Conservation (phyloP, 164 flowering plant genomes). For the Magnolia officinalis region DNA sequence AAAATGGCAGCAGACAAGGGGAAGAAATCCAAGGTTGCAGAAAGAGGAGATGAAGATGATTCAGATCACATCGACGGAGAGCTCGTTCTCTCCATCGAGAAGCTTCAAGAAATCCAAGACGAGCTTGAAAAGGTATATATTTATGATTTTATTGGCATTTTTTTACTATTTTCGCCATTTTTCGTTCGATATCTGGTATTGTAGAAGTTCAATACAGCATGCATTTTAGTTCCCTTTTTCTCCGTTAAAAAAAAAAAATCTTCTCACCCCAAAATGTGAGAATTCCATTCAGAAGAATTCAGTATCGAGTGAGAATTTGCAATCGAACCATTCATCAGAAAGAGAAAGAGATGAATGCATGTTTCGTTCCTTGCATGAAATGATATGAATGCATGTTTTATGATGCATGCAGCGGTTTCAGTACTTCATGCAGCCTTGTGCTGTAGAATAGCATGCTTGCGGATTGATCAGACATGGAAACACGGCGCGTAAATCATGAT, state of each 20-base stretch:
- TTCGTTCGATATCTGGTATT: not conserved
- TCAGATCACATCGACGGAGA: slow-evolving; percentile 39
- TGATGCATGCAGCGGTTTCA: not conserved
- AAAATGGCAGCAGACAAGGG: slow-evolving; percentile 39
- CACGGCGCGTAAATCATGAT: not conserved
- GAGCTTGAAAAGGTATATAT: slow-evolving; percentile 44
- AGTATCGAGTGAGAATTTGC: not conserved
- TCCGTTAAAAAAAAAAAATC: no score
- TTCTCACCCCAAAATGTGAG: no score
- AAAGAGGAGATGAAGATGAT: slow-evolving; percentile 25
- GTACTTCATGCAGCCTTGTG: not conserved
- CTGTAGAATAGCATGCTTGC: not conserved
- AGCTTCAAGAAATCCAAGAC: slow-evolving; percentile 50
- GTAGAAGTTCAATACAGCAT: not conserved
- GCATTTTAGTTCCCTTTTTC: not conserved
- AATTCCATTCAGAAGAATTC: not conserved
- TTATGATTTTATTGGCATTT: not conserved
- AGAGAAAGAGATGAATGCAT: not conserved
- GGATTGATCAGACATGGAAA: not conserved
- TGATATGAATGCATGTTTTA: not conserved
- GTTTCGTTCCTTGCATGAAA: not conserved
- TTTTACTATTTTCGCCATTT: not conserved
- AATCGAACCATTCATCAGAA: no score
- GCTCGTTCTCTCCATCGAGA: slow-evolving; percentile 48
- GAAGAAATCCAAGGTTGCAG: slow-evolving; percentile 33